These are phyloP conservation scores for Phytophthora colocasiae DNA, from an alignment of 352 stramenopile genomes.

Conservation along the genomic window DNA sequence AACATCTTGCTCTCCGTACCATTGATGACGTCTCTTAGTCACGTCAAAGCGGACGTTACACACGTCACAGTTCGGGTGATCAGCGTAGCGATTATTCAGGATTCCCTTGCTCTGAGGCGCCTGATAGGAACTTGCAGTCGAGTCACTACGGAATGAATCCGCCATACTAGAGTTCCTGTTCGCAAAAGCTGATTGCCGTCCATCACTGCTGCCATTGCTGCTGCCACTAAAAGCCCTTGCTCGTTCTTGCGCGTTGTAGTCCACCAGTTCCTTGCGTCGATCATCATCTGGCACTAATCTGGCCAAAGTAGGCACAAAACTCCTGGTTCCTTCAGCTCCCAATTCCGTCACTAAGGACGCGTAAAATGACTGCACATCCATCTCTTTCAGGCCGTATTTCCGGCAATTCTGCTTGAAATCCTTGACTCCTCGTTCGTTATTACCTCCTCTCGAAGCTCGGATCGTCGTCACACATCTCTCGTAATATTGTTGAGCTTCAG, in stretches of 20 bases:
- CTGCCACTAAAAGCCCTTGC: background rate
- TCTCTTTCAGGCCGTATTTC: slow-evolving; percentile 58
- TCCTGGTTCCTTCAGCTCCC: slow-evolving; percentile 44
- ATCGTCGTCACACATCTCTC: slow-evolving; percentile 69
- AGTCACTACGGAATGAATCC: slow-evolving; percentile 53
- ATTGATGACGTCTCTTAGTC: slow-evolving; percentile 66
- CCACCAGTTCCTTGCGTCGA: slow-evolving; percentile 53
- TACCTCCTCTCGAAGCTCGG: slow-evolving; percentile 48
- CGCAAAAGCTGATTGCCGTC: slow-evolving; percentile 21
- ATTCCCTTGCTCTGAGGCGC: slow-evolving; percentile 48
- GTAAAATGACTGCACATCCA: slow-evolving; percentile 65
- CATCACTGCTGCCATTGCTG: slow-evolving; percentile 23
- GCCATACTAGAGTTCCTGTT: slow-evolving; percentile 34
- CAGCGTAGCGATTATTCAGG: slow-evolving; percentile 70
- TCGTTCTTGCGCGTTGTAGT: slow-evolving; percentile 54
- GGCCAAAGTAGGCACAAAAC: slow-evolving; percentile 58
- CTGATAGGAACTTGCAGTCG: slow-evolving; percentile 14
- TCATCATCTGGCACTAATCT: slow-evolving; percentile 64
- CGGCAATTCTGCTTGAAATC: slow-evolving; percentile 75
- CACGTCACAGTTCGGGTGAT: slow-evolving; percentile 69
- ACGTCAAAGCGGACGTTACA: slow-evolving; percentile 67
- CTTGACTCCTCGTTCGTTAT: slow-evolving; percentile 65
- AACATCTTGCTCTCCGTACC: slow-evolving; percentile 27
- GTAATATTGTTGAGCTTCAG: slow-evolving; percentile 62
- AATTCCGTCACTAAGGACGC: slow-evolving; percentile 56